Percentiles rank a stretch among this genome's conserved stretches.
Evolutionary conservation across 2,329 filamentous ascomycete species (phyloP).

Genomic region (Fusarium austroafricanum): DNA sequence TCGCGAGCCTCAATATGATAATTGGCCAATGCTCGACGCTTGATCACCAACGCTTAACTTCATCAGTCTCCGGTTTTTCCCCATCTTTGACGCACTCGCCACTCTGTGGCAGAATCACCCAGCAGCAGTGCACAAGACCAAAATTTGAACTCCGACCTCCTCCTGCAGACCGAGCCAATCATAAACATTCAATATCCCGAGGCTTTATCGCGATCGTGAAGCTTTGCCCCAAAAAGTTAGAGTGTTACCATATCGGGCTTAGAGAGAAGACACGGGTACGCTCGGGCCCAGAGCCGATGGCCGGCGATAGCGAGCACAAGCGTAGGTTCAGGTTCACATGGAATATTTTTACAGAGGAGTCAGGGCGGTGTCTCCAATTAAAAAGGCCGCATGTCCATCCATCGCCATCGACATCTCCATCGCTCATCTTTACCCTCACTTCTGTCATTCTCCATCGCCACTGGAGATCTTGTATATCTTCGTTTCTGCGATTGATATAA

Average conservation of each 20-base stretch:
- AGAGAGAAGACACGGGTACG: slow-evolving; percentile 23
- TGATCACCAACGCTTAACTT: slow-evolving; percentile 37
- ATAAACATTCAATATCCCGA: slow-evolving; percentile 37
- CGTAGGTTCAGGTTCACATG: too few relatives aligned
- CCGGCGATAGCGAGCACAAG: slow-evolving; percentile 45
- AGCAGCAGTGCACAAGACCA: slow-evolving; percentile 30
- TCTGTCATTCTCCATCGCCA: slow-evolving; percentile 33
- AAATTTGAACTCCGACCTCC: slow-evolving; percentile 17
- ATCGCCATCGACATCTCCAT: slow-evolving; percentile 6
- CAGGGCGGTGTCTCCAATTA: slow-evolving; percentile 24
- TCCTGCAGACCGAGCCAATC: slow-evolving; percentile 47
- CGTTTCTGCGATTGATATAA: slow-evolving; percentile 34
- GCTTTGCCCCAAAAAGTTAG: slow-evolving; percentile 31
- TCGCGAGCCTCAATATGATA: slow-evolving; percentile 7
- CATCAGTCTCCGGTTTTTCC: slow-evolving; percentile 40
- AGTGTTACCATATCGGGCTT: slow-evolving; percentile 4
- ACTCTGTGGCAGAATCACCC: slow-evolving; percentile 43
- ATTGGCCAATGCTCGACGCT: slow-evolving; percentile 29
- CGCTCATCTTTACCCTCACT: slow-evolving; percentile 35
- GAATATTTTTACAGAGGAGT: slow-evolving; percentile 42
- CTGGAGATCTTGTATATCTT: slow-evolving; percentile 31
- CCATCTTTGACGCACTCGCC: slow-evolving; percentile 42
- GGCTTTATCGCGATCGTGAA: slow-evolving; percentile 47
- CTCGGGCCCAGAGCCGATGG: slow-evolving; percentile 41
- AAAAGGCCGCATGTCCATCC: slow-evolving; percentile 44